A percentile compares a stretch with the other conserved stretches of the same genome.
Evolutionary conservation across 495 filamentous ascomycete species (phyloP).

Genomic region (Aspergillus mulundensis): DNA sequence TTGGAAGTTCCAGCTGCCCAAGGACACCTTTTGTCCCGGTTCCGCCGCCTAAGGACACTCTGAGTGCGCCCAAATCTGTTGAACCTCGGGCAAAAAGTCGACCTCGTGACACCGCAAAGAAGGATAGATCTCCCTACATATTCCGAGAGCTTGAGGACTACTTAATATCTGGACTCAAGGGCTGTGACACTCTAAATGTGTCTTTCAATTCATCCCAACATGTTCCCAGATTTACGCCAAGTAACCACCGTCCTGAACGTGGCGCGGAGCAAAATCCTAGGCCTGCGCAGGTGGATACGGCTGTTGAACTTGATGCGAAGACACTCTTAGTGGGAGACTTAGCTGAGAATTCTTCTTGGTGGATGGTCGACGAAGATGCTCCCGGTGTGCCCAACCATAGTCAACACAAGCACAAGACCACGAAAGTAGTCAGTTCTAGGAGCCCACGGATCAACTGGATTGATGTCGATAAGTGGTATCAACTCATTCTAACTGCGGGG

Average conservation of each 20-base stretch:
- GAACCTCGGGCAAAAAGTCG: conserved; percentile 17
- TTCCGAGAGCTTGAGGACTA: conserved; percentile 77
- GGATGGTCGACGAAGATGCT: conserved; percentile 56
- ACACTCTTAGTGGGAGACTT: conserved; percentile 74
- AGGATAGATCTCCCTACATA: conserved; percentile 32
- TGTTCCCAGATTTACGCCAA: conserved; percentile 23
- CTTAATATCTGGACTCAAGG: conserved; percentile 62
- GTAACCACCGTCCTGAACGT: conserved; percentile 26
- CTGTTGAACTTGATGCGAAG: conserved; percentile 68
- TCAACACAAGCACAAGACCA: conserved; percentile 26
- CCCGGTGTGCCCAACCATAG: conserved; percentile 22
- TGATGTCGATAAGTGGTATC: conserved; percentile 71
- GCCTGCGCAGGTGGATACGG: conserved; percentile 17
- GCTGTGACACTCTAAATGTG: conserved; percentile 65
- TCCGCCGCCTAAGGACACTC: conserved; percentile 21
- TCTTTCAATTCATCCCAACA: conserved; percentile 53
- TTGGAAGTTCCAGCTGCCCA: conserved; percentile 11
- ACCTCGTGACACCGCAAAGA: conserved; percentile 14
- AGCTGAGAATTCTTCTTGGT: conserved; percentile 82
- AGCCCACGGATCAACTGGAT: conserved; percentile 76
- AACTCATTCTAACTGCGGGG: conserved; percentile 63
- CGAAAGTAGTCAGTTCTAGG: conserved; percentile 51
- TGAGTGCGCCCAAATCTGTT: conserved; percentile 19
- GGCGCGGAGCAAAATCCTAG: conserved; percentile 21
- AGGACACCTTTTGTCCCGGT: conserved; percentile 15